Evolutionary conservation across 176 grass and related monocot genomes (phyloP).

Genomic region (Tillandsia fasciculata): DNA sequence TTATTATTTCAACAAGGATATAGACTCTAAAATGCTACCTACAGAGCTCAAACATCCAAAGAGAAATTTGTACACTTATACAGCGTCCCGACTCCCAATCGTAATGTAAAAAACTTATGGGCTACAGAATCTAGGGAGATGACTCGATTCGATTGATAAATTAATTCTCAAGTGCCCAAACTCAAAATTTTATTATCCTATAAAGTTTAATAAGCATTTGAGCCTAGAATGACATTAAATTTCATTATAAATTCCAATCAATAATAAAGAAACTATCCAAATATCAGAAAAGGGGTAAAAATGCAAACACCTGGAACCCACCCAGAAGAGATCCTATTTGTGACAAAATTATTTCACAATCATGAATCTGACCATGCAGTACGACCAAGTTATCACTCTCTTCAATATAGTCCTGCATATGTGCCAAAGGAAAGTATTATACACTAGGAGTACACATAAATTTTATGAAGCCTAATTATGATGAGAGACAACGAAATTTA

Average conservation of each 20-base stretch:
- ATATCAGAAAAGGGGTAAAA: slow-evolving; percentile 9
- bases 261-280: background rate
- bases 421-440: slow-evolving; percentile 9
- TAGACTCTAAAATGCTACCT: too few relatives aligned
- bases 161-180: too few relatives aligned
- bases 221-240: background rate
- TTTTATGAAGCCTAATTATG: background rate
- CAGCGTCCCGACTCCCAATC: too few relatives aligned
- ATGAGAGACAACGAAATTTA: background rate
- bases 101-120: too few relatives aligned
- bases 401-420: slow-evolving; percentile 80
- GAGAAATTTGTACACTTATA: too few relatives aligned
- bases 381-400: slow-evolving; percentile 89
- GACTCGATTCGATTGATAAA: too few relatives aligned
- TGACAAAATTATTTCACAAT: slow-evolving; percentile 89
- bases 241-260: background rate
- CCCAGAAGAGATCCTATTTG: slow-evolving; percentile 89
- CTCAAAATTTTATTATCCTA: too few relatives aligned
- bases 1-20: too few relatives aligned
- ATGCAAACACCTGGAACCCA: slow-evolving; percentile 79
- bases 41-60: too few relatives aligned
- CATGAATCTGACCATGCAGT: slow-evolving; percentile 81
- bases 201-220: too few relatives aligned
- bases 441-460: background rate
- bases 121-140: too few relatives aligned